A percentile compares a stretch with the other conserved stretches of the same genome.
Conservation (phyloP, 805 yeast genomes). For the Zygosaccharomyces bailii region DNA sequence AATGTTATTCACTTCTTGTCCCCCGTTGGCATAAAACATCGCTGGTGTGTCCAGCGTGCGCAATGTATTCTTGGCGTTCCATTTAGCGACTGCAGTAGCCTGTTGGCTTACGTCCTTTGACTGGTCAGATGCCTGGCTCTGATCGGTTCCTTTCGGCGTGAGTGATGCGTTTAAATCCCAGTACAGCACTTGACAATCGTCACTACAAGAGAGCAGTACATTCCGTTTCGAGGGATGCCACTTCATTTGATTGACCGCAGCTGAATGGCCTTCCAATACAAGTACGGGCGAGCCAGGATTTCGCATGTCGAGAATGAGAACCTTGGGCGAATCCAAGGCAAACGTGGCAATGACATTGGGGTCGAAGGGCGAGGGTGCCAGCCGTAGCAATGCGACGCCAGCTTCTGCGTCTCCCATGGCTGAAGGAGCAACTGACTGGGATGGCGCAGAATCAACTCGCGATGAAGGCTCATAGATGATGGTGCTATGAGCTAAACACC, state of each 20-base stretch:
- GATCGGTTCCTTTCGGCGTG: neutral
- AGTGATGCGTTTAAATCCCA: conserved; percentile 53
- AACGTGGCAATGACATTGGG: conserved; percentile 81
- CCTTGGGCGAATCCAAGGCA: conserved; percentile 62
- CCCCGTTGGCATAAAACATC: conserved; percentile 53
- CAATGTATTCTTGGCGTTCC: conserved; percentile 18
- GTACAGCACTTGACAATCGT: conserved; percentile 67
- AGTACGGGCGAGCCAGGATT: conserved; percentile 79
- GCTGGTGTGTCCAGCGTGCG: conserved; percentile 31
- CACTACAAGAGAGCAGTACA: conserved; percentile 59
- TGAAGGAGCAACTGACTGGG: conserved; percentile 5
- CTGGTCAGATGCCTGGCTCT: neutral
- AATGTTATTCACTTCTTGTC: conserved; percentile 70
- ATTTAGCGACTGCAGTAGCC: conserved; percentile 10
- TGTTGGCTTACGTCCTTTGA: neutral
- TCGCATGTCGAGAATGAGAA: conserved; percentile 76
- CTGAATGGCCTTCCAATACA: conserved; percentile 63
- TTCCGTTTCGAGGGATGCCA: conserved; percentile 80
- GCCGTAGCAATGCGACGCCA: conserved; percentile 58
- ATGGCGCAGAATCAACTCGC: conserved; percentile 15
- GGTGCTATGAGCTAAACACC: conserved; percentile 89
- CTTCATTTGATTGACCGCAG: conserved; percentile 64
- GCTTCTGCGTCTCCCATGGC: conserved; percentile 6
- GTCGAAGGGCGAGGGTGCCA: conserved; percentile 76
- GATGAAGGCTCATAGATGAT: conserved; percentile 76